These are phyloP conservation scores for Periconia digitata DNA, from an alignment of 2,329 filamentous ascomycete species.

Conservation along the genomic window DNA sequence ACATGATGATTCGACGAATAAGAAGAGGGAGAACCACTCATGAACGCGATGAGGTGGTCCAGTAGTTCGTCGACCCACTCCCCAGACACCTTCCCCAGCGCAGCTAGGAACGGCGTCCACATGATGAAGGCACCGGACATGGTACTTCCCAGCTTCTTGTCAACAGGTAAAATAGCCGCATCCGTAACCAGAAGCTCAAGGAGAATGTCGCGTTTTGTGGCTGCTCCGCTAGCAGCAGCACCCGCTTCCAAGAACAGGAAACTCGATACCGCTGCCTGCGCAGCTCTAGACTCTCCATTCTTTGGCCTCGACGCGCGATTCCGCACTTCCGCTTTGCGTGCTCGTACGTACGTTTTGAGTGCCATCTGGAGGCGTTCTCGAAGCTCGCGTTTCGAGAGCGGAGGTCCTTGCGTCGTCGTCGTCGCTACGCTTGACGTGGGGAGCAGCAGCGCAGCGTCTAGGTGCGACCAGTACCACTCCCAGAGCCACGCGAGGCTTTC, in stretches of 20 bases:
- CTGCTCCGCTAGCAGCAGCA: no score
- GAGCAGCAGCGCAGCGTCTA: conserved; percentile 42
- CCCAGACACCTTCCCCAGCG: conserved; percentile 35
- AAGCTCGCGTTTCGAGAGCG: conserved; percentile 7
- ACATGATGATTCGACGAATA: background rate
- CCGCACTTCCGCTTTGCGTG: conserved; percentile 35
- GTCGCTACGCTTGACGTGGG: background rate
- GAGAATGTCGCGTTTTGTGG: conserved; percentile 8
- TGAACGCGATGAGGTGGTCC: conserved; percentile 39
- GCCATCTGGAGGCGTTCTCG: conserved; percentile 28
- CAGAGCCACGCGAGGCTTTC: conserved; percentile 83
- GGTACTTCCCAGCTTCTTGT: conserved; percentile 31
- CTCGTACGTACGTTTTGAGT: conserved; percentile 38
- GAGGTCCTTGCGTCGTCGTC: background rate
- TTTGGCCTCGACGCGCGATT: conserved; percentile 1
- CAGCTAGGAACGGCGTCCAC: conserved; percentile 45
- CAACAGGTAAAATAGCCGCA: conserved; percentile 40
- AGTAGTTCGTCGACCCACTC: conserved; percentile 43
- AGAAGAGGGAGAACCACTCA: conserved; percentile 24
- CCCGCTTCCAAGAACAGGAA: conserved; percentile 14
- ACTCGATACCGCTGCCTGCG: conserved; percentile 17
- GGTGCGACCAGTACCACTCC: conserved; percentile 77
- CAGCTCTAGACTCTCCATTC: conserved; percentile 15
- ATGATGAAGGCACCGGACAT: conserved; percentile 50
- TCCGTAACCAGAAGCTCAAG: conserved; percentile 36